Conservation (phyloP, 1,284 basidiomycete species). For the Sphagnurus paluster region DNA sequence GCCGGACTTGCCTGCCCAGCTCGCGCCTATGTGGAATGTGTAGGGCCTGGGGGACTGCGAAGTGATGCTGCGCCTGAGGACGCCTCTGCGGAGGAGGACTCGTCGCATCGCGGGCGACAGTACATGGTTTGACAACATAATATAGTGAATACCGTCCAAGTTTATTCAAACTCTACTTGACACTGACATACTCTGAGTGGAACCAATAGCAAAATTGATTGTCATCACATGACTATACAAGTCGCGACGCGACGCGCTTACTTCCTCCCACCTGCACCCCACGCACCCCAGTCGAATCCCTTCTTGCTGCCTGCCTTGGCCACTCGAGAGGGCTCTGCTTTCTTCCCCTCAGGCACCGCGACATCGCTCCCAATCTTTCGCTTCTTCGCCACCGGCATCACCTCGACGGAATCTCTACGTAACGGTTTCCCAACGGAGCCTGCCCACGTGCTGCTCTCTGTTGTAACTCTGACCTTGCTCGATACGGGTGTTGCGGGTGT, state of each 20-base stretch:
- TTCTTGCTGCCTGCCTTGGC: neutral
- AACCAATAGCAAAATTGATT: slow-evolving; percentile 1
- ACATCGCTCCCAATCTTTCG: neutral
- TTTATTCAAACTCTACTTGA: too few relatives aligned
- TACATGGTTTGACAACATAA: too few relatives aligned
- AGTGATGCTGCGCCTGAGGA: slow-evolving; percentile 14
- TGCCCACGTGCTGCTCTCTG: slow-evolving; percentile 5
- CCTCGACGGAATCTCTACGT: too few relatives aligned
- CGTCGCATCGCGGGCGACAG: slow-evolving; percentile 16
- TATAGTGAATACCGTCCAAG: too few relatives aligned
- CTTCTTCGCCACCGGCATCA: too few relatives aligned
- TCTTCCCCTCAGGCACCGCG: too few relatives aligned
- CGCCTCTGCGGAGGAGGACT: slow-evolving; percentile 12
- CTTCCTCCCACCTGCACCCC: slow-evolving; percentile 2
- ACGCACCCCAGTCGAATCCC: slow-evolving; percentile 17
- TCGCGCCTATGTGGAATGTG: slow-evolving; percentile 70
- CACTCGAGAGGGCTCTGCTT: too few relatives aligned
- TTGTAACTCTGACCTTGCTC: neutral
- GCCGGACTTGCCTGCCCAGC: slow-evolving; percentile 78
- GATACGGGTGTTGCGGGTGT: too few relatives aligned
- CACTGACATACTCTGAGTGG: too few relatives aligned
- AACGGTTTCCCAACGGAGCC: neutral
- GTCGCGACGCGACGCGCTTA: neutral
- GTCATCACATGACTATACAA: slow-evolving; percentile 16
- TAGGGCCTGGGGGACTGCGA: slow-evolving; percentile 46